Percentiles rank a stretch among this genome's conserved stretches.
These are phyloP conservation scores for Phytophthora niederhauseri DNA, from an alignment of 352 stramenopile species.

Conservation along the genomic window DNA sequence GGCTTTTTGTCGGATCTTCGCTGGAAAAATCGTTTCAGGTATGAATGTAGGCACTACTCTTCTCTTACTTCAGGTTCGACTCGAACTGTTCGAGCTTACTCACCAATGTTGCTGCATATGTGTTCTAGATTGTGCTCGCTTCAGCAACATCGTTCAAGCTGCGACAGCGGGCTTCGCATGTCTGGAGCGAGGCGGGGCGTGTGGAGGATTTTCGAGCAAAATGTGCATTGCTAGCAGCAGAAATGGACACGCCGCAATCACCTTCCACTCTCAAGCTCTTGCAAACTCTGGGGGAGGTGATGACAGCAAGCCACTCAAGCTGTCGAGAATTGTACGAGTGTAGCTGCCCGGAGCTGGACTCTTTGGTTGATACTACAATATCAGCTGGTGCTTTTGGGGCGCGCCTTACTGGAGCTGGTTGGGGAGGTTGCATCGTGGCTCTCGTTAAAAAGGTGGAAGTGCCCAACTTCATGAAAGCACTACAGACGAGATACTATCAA, in stretches of 20 bases:
- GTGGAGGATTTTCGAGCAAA: constrained; percentile 52
- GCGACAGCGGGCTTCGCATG: constrained; percentile 64
- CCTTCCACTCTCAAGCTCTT: constrained; percentile 10
- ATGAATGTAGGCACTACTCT: neutral
- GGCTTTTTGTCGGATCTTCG: constrained; percentile 41
- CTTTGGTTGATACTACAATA: constrained; percentile 54
- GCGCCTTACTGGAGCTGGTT: constrained; percentile 81
- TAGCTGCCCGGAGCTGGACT: constrained; percentile 74
- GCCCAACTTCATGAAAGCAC: constrained; percentile 40
- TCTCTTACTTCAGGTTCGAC: neutral
- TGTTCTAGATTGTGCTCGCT: constrained; percentile 38
- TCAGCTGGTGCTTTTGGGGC: constrained; percentile 62
- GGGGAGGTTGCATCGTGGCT: constrained; percentile 81
- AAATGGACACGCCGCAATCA: constrained; percentile 4
- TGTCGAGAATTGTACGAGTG: constrained; percentile 79
- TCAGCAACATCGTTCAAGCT: constrained; percentile 49
- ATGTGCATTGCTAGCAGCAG: constrained; percentile 25
- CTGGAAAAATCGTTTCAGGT: constrained; percentile 45
- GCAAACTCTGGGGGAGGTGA: constrained; percentile 60
- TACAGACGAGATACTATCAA: constrained; percentile 47
- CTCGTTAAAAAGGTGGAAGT: constrained; percentile 50
- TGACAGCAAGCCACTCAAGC: constrained; percentile 70
- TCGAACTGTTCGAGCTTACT: neutral
- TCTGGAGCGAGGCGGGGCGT: constrained; percentile 72
- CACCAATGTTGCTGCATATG: neutral